A percentile compares a stretch with the other conserved stretches of the same genome.
Evolutionary conservation across 768 basidiomycete genomes (phyloP).

Genomic region (Amanita molliuscula): DNA sequence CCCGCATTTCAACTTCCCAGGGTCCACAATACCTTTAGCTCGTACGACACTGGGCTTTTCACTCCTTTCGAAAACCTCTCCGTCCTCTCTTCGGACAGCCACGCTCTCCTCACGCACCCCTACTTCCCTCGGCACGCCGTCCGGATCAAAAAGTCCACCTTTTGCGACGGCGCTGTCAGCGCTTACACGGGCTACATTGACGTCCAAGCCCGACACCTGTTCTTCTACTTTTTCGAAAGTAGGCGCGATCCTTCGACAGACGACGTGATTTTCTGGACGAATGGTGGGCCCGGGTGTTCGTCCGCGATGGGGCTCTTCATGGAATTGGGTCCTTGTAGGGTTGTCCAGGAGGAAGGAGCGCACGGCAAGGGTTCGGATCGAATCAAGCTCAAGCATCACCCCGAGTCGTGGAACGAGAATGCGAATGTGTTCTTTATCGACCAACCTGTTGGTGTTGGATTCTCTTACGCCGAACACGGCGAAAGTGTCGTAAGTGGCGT

Average conservation of each 20-base stretch:
- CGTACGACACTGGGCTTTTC: conserved; percentile 22
- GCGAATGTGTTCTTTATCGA: conserved; percentile 57
- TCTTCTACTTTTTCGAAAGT: conserved; percentile 76
- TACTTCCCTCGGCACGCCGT: conserved; percentile 40
- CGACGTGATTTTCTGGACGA: conserved; percentile 51
- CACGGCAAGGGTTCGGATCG: conserved; percentile 25
- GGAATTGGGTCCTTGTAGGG: conserved; percentile 68
- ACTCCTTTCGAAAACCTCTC: conserved; percentile 23
- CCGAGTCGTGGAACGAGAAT: conserved; percentile 58
- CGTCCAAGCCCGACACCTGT: conserved; percentile 49
- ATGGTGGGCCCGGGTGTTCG: conserved; percentile 28
- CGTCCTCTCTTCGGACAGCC: conserved; percentile 21
- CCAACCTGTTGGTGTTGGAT: conserved; percentile 52
- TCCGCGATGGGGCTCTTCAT: conserved; percentile 56
- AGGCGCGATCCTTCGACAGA: conserved; percentile 48
- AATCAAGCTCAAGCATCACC: conserved; percentile 34
- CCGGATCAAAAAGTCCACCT: conserved; percentile 47
- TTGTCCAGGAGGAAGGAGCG: conserved; percentile 17
- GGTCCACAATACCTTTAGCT: neutral
- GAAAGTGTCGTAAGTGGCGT: conserved; percentile 39
- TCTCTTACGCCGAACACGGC: conserved; percentile 55
- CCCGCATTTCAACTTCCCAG: neutral
- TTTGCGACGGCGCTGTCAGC: conserved; percentile 52
- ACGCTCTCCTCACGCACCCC: conserved; percentile 33
- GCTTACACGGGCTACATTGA: conserved; percentile 63